Base-by-base conservation (phyloP, 768 basidiomycete species). In the Suillus cothurnatus region DNA sequence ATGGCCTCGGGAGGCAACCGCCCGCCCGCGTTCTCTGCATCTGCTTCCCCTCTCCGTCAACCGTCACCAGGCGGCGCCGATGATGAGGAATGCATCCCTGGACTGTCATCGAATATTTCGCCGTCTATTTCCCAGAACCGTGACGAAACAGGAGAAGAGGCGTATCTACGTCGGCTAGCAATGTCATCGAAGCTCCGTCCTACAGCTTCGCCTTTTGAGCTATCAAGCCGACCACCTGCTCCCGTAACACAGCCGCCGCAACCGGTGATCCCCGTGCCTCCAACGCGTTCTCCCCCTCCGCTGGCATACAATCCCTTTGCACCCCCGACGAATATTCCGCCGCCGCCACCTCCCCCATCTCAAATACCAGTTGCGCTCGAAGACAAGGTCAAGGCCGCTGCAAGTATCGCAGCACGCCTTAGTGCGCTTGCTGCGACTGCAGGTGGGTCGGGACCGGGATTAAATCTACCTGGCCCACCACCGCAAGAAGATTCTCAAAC, bases 371-470 rank as follows among this genome's bases (percentile, higher is more conserved):
- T 62, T 28, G 77, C 80, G 1, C 80, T 92, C 19, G 88, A 93
- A 64, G 92, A 89, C 21, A 88, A 81, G 67, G 84, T 87, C 1
- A 91, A 91, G 66, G 86, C 88, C 12, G 94, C 93, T 0, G 92
- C 91, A 5, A 92, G 88, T 14, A 91, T 95, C 63, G 94, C 93
- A 23, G 93, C 93, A 0, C 87, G 82, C 66, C 80, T 94, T 23
- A 80, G 85, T 45, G 87, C 90, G 9, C 76, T 92, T 28, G 86
- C 79, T 47, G 80, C 74, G 28, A 61, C 65, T 17, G 68, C 74
- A 6, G 43, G 67, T 34, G 63, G 77, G 61, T 59, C 78, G 57
- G 56, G 74, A 38, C 69, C 73, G 39, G 71, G 66, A 28, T 64
- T 71, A 23, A 56, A 56, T 15, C 68, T 77, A 56, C 68, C 74